Evolutionary conservation across 2,329 filamentous ascomycete species (phyloP).

Genomic region (Pseudogymnoascus sp.): DNA sequence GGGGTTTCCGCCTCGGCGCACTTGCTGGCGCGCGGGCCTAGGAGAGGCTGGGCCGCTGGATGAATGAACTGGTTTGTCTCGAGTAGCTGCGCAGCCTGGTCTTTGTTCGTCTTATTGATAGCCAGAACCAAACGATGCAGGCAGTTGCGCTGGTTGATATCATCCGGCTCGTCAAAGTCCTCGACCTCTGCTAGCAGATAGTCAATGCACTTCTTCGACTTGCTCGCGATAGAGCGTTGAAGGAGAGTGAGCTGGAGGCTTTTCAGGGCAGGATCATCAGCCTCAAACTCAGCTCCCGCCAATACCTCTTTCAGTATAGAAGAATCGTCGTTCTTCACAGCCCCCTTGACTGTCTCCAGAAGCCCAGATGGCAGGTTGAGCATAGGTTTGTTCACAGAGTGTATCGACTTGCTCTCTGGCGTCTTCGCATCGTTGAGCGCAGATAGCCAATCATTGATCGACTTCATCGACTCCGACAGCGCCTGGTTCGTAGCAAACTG

Average conservation of each 20-base stretch:
- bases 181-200: slow-evolving; percentile 60
- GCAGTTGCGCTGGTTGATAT: slow-evolving; percentile 90
- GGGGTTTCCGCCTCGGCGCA: slow-evolving; percentile 60
- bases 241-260: slow-evolving; percentile 70
- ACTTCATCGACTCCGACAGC: slow-evolving; percentile 49
- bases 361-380: slow-evolving; percentile 61
- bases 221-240: slow-evolving; percentile 65
- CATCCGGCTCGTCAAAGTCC: slow-evolving; percentile 74
- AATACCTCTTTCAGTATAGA: slow-evolving; percentile 48
- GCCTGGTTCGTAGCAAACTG: slow-evolving; percentile 73
- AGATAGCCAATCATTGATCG: slow-evolving; percentile 87
- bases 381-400: slow-evolving; percentile 59
- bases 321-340: slow-evolving; percentile 61
- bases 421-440: slow-evolving; percentile 67
- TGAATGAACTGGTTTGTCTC: slow-evolving; percentile 54
- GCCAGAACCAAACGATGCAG: slow-evolving; percentile 88
- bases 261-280: slow-evolving; percentile 48
- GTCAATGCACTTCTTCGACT: slow-evolving; percentile 61
- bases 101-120: slow-evolving; percentile 60
- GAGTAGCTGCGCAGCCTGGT: slow-evolving; percentile 41
- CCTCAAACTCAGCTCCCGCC: slow-evolving; percentile 45
- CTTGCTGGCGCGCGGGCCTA: slow-evolving; percentile 52
- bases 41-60: slow-evolving; percentile 61
- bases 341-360: slow-evolving; percentile 63
- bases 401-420: slow-evolving; percentile 66